A percentile compares a stretch with the other conserved stretches of the same genome.
Evolutionary conservation across 768 basidiomycete genomes (phyloP).

Genomic region (Boletus tylopilopsis): DNA sequence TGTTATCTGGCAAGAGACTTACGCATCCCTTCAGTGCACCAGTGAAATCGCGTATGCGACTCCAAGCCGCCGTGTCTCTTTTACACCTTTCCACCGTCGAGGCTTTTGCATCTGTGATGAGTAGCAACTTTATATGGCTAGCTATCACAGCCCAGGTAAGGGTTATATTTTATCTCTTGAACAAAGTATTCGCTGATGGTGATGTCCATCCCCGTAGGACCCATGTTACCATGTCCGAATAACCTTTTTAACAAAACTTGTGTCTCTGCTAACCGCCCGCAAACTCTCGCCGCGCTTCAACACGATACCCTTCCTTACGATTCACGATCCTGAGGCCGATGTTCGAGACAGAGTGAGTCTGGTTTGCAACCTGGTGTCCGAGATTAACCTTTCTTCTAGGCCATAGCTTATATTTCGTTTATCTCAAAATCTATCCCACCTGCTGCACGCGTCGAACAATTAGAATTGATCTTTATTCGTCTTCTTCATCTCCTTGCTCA

Average conservation of each 20-base stretch:
- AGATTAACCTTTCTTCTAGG: slow-evolving; percentile 35
- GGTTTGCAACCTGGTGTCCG: not conserved
- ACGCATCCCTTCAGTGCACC: slow-evolving; percentile 41
- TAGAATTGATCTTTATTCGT: slow-evolving; percentile 83
- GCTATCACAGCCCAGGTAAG: slow-evolving; percentile 75
- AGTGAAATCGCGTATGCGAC: slow-evolving; percentile 72
- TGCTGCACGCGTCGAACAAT: slow-evolving; percentile 58
- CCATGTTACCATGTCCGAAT: slow-evolving; percentile 83
- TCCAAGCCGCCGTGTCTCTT: slow-evolving; percentile 78
- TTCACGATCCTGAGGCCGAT: slow-evolving; percentile 88
- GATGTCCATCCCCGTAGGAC: slow-evolving; percentile 50
- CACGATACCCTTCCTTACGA: slow-evolving; percentile 80
- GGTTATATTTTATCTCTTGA: slow-evolving; percentile 2
- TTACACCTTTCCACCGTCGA: slow-evolving; percentile 69
- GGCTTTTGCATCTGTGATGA: slow-evolving; percentile 53
- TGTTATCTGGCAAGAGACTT: slow-evolving; percentile 1
- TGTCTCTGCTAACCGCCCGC: slow-evolving; percentile 55
- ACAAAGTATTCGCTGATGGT: not conserved
- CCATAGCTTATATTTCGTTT: slow-evolving; percentile 51
- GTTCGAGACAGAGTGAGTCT: slow-evolving; percentile 58
- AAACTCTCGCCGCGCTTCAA: slow-evolving; percentile 74
- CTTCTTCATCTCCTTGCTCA: slow-evolving; percentile 86
- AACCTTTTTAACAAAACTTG: slow-evolving; percentile 71
- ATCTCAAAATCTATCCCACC: slow-evolving; percentile 43
- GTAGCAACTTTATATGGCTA: slow-evolving; percentile 60